Percentiles rank a stretch among this genome's conserved stretches.
phyloP scores from a whole-genome alignment of 2,329 filamentous ascomycete species.

The Chaetothyriales sp. region DNA sequence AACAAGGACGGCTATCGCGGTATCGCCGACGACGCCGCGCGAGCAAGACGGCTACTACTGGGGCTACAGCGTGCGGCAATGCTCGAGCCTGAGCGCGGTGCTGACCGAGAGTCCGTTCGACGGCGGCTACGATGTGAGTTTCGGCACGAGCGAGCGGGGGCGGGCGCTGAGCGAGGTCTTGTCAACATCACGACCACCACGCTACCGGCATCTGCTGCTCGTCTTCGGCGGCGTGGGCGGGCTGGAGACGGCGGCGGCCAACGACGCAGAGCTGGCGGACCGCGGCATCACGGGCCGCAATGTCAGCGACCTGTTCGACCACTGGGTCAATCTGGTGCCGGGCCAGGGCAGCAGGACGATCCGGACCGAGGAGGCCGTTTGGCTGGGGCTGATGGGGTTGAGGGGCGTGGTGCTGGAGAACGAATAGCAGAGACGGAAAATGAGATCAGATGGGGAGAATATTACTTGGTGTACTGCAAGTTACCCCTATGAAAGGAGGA shows the following conservation, averaged over 20 bases:
- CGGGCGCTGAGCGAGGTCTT: conserved; percentile 29
- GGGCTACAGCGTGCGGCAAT: conserved; percentile 62
- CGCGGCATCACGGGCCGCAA: conserved; percentile 52
- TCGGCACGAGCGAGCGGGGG: conserved; percentile 73
- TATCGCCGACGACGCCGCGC: conserved; percentile 55
- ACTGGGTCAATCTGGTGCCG: conserved; percentile 70
- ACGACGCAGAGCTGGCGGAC: conserved; percentile 43
- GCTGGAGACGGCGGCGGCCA: conserved; percentile 58
- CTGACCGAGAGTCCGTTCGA: conserved; percentile 66
- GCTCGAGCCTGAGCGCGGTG: conserved; percentile 52
- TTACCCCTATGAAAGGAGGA: no score
- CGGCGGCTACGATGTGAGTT: conserved; percentile 66
- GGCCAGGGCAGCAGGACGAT: conserved; percentile 72
- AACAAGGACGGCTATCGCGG: conserved; percentile 40
- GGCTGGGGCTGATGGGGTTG: conserved; percentile 59
- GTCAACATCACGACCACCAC: conserved; percentile 23
- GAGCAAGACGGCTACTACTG: conserved; percentile 73
- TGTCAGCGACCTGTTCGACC: conserved; percentile 62
- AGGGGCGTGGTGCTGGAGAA: conserved; percentile 36
- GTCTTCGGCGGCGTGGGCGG: conserved; percentile 73
- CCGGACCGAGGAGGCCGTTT: conserved; percentile 69
- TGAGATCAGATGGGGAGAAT: no score
- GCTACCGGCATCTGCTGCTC: conserved; percentile 27
- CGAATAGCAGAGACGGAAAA: neutral
- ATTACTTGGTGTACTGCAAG: no score